These are phyloP conservation scores for Dentiscutata heterogama DNA, from an alignment of 371 early-diverging fungal genomes.

Conservation along the genomic window DNA sequence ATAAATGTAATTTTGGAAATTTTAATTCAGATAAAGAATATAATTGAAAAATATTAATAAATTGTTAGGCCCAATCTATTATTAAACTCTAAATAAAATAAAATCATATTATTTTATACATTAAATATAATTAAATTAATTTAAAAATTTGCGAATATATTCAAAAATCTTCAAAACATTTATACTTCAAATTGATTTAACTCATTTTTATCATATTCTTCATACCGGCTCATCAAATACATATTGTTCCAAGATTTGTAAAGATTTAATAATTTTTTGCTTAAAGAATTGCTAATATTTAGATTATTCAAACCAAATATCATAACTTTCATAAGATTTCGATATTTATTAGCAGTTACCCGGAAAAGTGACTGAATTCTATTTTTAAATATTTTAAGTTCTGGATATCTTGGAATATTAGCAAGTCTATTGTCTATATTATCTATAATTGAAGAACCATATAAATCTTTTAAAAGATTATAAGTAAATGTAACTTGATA, in stretches of 20 bases:
- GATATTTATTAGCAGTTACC: not conserved
- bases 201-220: not conserved
- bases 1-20: slow-evolving; percentile 24
- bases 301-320: not conserved
- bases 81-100: not conserved
- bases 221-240: not conserved
- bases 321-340: not conserved
- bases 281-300: not conserved
- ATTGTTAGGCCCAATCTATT: not conserved
- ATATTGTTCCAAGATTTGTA: not conserved
- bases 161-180: not conserved
- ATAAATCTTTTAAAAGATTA: not conserved
- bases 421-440: not conserved
- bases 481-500: not conserved
- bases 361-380: not conserved
- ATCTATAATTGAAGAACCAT: not conserved
- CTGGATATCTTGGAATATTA: not conserved
- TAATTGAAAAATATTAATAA: not conserved
- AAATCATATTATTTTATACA: not conserved
- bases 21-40: not conserved
- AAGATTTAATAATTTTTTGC: not conserved
- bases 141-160: not conserved
- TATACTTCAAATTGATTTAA: not conserved
- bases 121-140: too few relatives aligned
- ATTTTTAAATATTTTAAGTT: not conserved